phyloP scores from a whole-genome alignment of 805 yeast genomes.

The Dipodascopsis uninucleata region DNA sequence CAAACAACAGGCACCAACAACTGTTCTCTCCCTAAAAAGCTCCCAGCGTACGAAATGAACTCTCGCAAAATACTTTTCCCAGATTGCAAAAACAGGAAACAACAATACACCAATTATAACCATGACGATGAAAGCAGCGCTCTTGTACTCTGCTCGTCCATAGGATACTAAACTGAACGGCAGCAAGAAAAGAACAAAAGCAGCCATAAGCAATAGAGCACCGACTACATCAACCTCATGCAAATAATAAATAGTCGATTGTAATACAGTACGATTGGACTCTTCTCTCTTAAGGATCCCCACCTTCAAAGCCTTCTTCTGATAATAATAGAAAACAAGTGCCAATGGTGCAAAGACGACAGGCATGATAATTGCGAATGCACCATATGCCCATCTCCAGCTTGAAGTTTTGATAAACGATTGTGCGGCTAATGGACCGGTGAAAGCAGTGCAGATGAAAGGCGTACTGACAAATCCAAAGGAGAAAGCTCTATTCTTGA shows the following conservation, averaged over 20 bases:
- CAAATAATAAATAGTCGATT: constrained; percentile 30
- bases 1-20: constrained; percentile 53
- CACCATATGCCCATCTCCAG: constrained; percentile 54
- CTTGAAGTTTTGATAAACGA: constrained; percentile 42
- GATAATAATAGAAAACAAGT: constrained; percentile 33
- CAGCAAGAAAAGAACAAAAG: constrained; percentile 38
- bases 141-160: constrained; percentile 33
- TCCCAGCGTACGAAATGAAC: constrained; percentile 54
- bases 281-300: constrained; percentile 27
- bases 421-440: constrained; percentile 35
- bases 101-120: constrained; percentile 50
- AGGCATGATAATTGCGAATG: constrained; percentile 47
- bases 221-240: constrained; percentile 42
- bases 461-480: constrained; percentile 36
- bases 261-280: constrained; percentile 28
- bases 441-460: constrained; percentile 37
- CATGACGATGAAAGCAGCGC: constrained; percentile 36
- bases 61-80: constrained; percentile 53
- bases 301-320: constrained; percentile 33
- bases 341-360: constrained; percentile 35
- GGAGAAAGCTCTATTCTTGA: constrained; percentile 43
- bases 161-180: constrained; percentile 40
- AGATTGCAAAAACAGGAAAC: constrained; percentile 45
- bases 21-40: constrained; percentile 58
- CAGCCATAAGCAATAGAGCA: constrained; percentile 36